Evolutionary conservation across 169 alveolate genomes (phyloP), one percentile per base, ranked within the genome.

Genomic region (Eimeria tenella): DNA sequence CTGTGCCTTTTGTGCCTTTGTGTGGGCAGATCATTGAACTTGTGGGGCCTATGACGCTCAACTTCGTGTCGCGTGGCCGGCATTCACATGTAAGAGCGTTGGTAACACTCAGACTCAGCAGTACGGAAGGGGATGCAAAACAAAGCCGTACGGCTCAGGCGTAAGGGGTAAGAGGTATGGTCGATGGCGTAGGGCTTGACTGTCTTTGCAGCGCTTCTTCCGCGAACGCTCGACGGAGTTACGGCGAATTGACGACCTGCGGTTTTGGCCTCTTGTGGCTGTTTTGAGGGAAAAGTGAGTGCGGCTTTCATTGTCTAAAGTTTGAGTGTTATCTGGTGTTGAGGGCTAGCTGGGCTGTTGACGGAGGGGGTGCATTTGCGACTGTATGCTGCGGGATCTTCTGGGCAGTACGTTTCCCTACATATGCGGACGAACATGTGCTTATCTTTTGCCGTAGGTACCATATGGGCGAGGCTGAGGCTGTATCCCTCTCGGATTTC

Each of bases 401-500:
- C 42, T 31, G 42, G 42, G 42, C 42, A 31, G 2, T 58, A 3
- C 2, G 68, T 58, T 3, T 17, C 68, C 68, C 19, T 58, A 17
- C 68, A 58, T 10, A 58, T 58, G 68, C 68, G 42, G 42, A 31
- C 42, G 42, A 31, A 31, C 2, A 31, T 31, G 4, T 31, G 71
- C 55, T 21, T 25, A 65, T 21, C 52, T 23, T 19, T 25, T 10
- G 13, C 60, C 25, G 73, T 71, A 89, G 95, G 63, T 89, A 90
- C 60, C 90, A 83, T 52, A 58, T 89, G 62, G 84, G 94, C 7
- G 70, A 94, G 42, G 90, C 75, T 10, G 95, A 81, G 86, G 96
- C 96, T 15, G 86, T 42, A 75, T 75, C 94, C 4, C 93, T 94
- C 52, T 81, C 96, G 50, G 94, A 77, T 75, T 94, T 94, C 81